Percentiles rank a stretch among this genome's conserved stretches.
Evolutionary conservation across 108 stramenopile genomes (phyloP).

Genomic region (Skeletonema tropicum): DNA sequence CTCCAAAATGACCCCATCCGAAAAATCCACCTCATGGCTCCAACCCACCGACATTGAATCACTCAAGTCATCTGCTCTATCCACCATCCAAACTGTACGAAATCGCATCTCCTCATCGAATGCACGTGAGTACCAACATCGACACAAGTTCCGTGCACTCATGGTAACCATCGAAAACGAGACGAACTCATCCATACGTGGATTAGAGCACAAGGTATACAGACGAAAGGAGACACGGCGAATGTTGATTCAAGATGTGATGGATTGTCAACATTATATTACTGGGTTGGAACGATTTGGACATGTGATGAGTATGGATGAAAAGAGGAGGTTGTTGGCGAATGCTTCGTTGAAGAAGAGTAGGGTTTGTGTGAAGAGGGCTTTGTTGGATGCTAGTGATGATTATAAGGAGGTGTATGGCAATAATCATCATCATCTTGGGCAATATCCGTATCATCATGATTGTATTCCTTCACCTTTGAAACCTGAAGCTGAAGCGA

Average conservation of each 20-base stretch:
- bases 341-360: slow-evolving; percentile 29
- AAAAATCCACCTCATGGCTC: slow-evolving; percentile 33
- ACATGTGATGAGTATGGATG: not conserved
- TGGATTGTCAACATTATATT: slow-evolving; percentile 38
- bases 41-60: slow-evolving; percentile 20
- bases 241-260: slow-evolving; percentile 20
- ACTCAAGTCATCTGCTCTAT: slow-evolving; percentile 27
- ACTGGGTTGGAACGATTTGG: slow-evolving; percentile 25
- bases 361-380: not conserved
- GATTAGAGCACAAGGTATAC: slow-evolving; percentile 39
- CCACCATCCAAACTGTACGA: slow-evolving; percentile 16
- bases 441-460: not conserved
- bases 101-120: slow-evolving; percentile 12
- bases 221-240: slow-evolving; percentile 19
- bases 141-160: slow-evolving; percentile 16
- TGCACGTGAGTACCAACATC: slow-evolving; percentile 3
- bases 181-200: slow-evolving; percentile 22
- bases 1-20: slow-evolving; percentile 23
- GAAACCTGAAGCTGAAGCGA: not conserved
- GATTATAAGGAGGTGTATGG: slow-evolving; percentile 20
- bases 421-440: not conserved
- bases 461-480: not conserved
- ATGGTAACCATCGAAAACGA: slow-evolving; percentile 27
- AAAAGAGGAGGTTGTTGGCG: slow-evolving; percentile 16
- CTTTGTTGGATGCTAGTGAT: slow-evolving; percentile 19